Conservation (phyloP, 2,329 filamentous ascomycete species). For the Cercospora sp. region DNA sequence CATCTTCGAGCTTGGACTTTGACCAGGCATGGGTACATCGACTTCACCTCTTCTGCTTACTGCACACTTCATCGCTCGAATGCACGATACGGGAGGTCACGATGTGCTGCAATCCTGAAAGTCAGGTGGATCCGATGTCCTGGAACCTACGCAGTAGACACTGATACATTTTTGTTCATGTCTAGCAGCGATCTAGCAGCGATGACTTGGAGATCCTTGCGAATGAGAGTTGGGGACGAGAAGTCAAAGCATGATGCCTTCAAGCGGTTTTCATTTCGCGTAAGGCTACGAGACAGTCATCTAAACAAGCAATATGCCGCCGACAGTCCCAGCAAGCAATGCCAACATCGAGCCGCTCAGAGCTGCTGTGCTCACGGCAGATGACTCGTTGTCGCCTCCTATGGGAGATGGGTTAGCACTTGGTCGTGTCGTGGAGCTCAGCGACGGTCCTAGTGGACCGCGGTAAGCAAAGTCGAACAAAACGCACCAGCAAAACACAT, state of each 20-base stretch:
- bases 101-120: not conserved
- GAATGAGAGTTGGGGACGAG: too few relatives aligned
- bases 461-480: not conserved
- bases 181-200: not conserved
- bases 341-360: conserved; percentile 5
- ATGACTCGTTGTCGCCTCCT: conserved; percentile 6
- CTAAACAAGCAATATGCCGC: conserved; percentile 7
- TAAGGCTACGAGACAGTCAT: not conserved
- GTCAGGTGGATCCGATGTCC: not conserved
- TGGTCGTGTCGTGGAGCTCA: not conserved
- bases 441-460: not conserved
- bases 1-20: not conserved
- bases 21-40: not conserved
- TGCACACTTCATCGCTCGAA: not conserved
- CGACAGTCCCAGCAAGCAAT: not conserved
- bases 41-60: not conserved
- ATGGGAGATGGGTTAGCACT: not conserved
- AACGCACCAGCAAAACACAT: not conserved
- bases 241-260: not conserved
- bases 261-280: not conserved
- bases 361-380: not conserved
- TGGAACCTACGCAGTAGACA: not conserved
- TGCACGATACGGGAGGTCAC: rapidly evolving
- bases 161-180: not conserved
- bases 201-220: not conserved